Conservation (phyloP, 1,139 yeast genomes). For the Hansenula lynferdii region DNA sequence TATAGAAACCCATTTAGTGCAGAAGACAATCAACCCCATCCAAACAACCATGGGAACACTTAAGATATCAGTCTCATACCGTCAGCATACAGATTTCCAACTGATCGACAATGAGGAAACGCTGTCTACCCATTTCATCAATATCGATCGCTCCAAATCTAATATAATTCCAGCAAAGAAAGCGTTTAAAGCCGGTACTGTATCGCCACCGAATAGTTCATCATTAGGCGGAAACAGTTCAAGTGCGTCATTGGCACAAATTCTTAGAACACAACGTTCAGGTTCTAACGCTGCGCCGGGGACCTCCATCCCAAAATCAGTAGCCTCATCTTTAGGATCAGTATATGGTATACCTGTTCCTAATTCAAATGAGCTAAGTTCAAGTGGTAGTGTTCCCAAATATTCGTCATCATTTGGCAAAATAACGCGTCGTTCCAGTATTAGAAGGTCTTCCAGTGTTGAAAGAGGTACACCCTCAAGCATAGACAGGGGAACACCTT, state of each 20-base stretch:
- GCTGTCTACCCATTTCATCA: conserved; percentile 53
- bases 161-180: conserved; percentile 10
- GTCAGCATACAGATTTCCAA: conserved; percentile 64
- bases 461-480: conserved; percentile 17
- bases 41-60: conserved; percentile 72
- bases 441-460: conserved; percentile 27
- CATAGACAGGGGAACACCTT: conserved; percentile 11
- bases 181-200: conserved; percentile 18
- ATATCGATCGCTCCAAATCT: conserved; percentile 32
- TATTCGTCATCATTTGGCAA: conserved; percentile 35
- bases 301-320: conserved; percentile 26
- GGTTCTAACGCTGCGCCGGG: conserved; percentile 19
- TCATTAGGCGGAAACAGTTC: conserved; percentile 30
- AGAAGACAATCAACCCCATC: conserved; percentile 62
- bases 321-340: conserved; percentile 25
- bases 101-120: conserved; percentile 64
- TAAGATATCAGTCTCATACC: conserved; percentile 70
- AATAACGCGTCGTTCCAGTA: conserved; percentile 32
- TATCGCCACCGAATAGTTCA: conserved; percentile 13
- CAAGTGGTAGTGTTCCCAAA: conserved; percentile 30
- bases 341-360: conserved; percentile 11
- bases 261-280: conserved; percentile 27
- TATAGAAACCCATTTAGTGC: conserved; percentile 45
- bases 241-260: conserved; percentile 31
- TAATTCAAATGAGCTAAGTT: conserved; percentile 22